Evolutionary conservation across 108 stramenopile genomes (phyloP).

Genomic region (Fragilaria radians): DNA sequence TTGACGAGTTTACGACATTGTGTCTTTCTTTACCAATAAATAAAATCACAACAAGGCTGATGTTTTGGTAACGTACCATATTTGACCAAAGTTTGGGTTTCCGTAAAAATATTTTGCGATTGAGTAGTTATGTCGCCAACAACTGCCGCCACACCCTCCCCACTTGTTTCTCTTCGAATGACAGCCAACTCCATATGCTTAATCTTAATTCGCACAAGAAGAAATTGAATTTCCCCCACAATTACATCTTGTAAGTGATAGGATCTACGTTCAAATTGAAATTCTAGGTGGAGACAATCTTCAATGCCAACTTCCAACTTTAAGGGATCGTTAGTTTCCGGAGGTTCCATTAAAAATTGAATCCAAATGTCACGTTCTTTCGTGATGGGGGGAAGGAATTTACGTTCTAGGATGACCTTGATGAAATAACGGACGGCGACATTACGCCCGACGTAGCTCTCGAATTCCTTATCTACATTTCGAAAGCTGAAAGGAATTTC

Average conservation of each 20-base stretch:
- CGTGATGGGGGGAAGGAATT: conserved; percentile 75
- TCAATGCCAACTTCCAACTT: conserved; percentile 99
- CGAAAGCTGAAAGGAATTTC: conserved; percentile 86
- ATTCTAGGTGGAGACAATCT: conserved; percentile 99
- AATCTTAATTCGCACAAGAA: conserved; percentile 97
- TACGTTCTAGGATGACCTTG: conserved; percentile 81
- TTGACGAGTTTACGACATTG: too few species aligned
- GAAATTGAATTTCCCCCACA: conserved; percentile 94
- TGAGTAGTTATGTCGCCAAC: conserved; percentile 14
- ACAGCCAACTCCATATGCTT: conserved; percentile 99
- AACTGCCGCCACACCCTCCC: conserved; percentile 65
- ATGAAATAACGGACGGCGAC: conserved; percentile 96
- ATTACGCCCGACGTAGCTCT: conserved; percentile 94
- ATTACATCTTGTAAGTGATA: conserved; percentile 96
- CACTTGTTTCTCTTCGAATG: conserved; percentile 92
- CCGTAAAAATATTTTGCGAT: conserved; percentile 73
- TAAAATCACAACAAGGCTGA: too few species aligned
- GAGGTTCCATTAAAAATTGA: conserved; percentile 71
- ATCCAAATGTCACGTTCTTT: conserved; percentile 92
- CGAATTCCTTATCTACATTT: conserved; percentile 76
- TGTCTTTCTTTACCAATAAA: too few species aligned
- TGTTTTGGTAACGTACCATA: too few species aligned
- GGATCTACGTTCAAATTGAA: conserved; percentile 89
- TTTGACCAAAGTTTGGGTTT: conserved; percentile 95
- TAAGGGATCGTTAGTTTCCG: conserved; percentile 71